A percentile compares a stretch with the other conserved stretches of the same genome.
These are phyloP conservation scores for Phaeosphaeria sp. DNA, from an alignment of 2,329 filamentous ascomycete genomes.

Conservation along the genomic window DNA sequence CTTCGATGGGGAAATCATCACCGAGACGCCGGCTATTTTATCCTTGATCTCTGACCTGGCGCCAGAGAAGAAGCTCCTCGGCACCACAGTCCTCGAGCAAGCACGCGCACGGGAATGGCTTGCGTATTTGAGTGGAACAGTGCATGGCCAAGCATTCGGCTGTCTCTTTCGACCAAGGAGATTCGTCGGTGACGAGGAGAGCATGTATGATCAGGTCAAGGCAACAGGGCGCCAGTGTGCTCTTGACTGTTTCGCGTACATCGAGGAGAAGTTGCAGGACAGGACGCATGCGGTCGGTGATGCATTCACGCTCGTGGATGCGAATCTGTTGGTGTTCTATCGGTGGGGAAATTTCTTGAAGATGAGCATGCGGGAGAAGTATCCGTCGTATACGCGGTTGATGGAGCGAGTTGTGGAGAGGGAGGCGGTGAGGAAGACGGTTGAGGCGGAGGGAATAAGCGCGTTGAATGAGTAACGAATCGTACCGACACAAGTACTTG, in stretches of 20 bases:
- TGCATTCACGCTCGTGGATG: constrained; percentile 23
- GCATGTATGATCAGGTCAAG: constrained; percentile 10
- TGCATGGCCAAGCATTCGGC: constrained; percentile 26
- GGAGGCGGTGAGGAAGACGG: constrained; percentile 12
- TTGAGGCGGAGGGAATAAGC: constrained; percentile 16
- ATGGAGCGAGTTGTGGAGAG: constrained; percentile 14
- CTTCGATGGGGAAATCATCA: constrained; percentile 26
- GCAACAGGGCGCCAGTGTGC: constrained; percentile 9
- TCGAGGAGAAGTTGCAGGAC: constrained; percentile 22
- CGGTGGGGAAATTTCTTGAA: constrained; percentile 20
- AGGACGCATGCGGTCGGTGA: constrained; percentile 22
- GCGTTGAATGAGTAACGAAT: constrained; percentile 5
- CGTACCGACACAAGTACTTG: not conserved
- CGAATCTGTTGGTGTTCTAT: constrained; percentile 30
- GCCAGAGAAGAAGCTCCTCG: constrained; percentile 22
- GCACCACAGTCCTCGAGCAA: constrained; percentile 17
- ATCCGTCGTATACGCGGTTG: constrained; percentile 21
- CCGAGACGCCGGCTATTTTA: constrained; percentile 27
- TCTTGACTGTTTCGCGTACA: constrained; percentile 11
- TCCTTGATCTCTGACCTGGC: constrained; percentile 21
- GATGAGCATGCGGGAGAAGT: constrained; percentile 21
- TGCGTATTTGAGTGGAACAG: constrained; percentile 22
- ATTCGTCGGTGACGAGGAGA: constrained; percentile 16
- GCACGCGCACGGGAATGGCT: constrained; percentile 29
- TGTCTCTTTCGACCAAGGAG: constrained; percentile 21